Percentiles rank a stretch among this genome's conserved stretches.
Conservation (phyloP, 345 rosid genomes). For the Limnanthes douglasii region DNA sequence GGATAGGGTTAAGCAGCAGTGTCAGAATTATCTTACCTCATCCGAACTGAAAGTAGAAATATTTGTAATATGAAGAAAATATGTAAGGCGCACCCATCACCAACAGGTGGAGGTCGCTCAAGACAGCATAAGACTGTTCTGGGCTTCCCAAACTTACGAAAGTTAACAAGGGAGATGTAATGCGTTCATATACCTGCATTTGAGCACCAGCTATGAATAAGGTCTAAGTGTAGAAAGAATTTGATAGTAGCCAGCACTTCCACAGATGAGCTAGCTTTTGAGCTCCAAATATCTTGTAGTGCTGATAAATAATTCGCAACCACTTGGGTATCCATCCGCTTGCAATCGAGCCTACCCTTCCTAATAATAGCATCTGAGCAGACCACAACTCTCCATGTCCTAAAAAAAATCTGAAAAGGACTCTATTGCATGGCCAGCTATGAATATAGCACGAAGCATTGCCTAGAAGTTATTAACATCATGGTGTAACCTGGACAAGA, state of each 20-base stretch:
- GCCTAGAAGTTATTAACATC: slow-evolving; percentile 83
- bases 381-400: slow-evolving; percentile 99
- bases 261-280: slow-evolving; percentile 73
- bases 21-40: no score
- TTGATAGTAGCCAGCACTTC: slow-evolving; percentile 86
- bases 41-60: slow-evolving; percentile 95
- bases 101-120: slow-evolving; percentile 91
- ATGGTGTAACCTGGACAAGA: slow-evolving; percentile 56
- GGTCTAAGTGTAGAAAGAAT: slow-evolving; percentile 77
- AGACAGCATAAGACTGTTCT: slow-evolving; percentile 92
- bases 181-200: slow-evolving; percentile 98
- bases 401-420: slow-evolving; percentile 84
- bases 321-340: slow-evolving; percentile 98
- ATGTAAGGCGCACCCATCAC: slow-evolving; percentile 95
- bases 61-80: slow-evolving; percentile 84
- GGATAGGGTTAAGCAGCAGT: no score
- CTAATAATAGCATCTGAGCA: slow-evolving; percentile 72
- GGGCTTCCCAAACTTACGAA: slow-evolving; percentile 98
- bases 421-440: slow-evolving; percentile 95
- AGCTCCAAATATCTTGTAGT: slow-evolving; percentile 92
- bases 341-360: slow-evolving; percentile 69
- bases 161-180: slow-evolving; percentile 92
- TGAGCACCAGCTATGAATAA: slow-evolving; percentile 91
- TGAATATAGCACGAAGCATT: slow-evolving; percentile 95
- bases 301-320: slow-evolving; percentile 83